A percentile compares a stretch with the other conserved stretches of the same genome.
phyloP scores from a whole-genome alignment of 306 rosid species.

The Vigna unguiculata region DNA sequence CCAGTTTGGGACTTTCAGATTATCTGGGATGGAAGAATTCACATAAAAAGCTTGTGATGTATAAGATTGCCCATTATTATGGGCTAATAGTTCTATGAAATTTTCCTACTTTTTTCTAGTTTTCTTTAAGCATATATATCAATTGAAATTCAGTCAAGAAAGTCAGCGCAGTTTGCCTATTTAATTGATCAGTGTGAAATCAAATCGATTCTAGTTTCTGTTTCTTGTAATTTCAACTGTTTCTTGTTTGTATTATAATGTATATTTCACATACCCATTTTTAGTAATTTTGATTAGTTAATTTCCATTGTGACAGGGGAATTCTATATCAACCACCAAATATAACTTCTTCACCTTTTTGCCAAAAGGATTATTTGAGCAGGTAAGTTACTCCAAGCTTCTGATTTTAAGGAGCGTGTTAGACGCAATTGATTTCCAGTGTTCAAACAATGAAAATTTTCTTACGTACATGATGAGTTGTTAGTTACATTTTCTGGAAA shows the following conservation, averaged over 20 bases:
- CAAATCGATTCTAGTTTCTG: neutral
- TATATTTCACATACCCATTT: constrained; percentile 33
- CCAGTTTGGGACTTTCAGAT: constrained; percentile 9
- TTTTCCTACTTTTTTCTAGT: constrained; percentile 2
- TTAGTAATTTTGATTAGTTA: constrained; percentile 44
- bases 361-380: constrained; percentile 96
- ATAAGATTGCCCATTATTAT: constrained; percentile 16
- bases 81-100: constrained; percentile 17
- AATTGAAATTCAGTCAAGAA: constrained; percentile 18
- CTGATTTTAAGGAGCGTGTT: constrained; percentile 15
- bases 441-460: neutral
- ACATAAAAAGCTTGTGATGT: constrained; percentile 12
- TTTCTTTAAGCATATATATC: constrained; percentile 9
- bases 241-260: constrained; percentile 36
- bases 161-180: constrained; percentile 18
- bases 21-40: constrained; percentile 15
- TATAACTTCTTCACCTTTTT: constrained; percentile 84
- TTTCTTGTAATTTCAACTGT: neutral
- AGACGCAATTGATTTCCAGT: constrained; percentile 35
- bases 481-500: constrained; percentile 22
- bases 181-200: constrained; percentile 9
- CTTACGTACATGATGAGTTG: constrained; percentile 16
- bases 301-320: constrained; percentile 71
- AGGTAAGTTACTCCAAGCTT: constrained; percentile 65
- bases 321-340: constrained; percentile 93